A percentile compares a stretch with the other conserved stretches of the same genome.
These are phyloP conservation scores for Fraxinus cuspidata DNA, from an alignment of 257 asterid genomes.

Conservation along the genomic window DNA sequence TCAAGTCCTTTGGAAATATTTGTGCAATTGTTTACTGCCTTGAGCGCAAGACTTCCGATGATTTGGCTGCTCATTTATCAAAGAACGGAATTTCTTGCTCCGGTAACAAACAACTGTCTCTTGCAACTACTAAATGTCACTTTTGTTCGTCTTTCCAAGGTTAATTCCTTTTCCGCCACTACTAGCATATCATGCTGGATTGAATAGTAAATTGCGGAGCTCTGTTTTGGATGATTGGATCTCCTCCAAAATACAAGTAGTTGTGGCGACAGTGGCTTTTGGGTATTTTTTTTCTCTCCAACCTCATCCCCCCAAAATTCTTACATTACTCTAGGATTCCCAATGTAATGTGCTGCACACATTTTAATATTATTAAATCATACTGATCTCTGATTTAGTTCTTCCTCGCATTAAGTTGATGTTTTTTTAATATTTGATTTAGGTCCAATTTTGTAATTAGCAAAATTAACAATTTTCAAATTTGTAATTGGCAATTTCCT, in stretches of 20 bases:
- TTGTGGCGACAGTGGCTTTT: constrained; percentile 96
- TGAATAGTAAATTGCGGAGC: constrained; percentile 77
- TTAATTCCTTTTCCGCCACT: constrained; percentile 26
- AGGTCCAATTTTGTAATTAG: too few relatives aligned
- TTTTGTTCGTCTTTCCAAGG: constrained; percentile 25
- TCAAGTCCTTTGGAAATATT: constrained; percentile 73
- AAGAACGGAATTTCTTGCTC: constrained; percentile 75
- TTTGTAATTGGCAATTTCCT: too few relatives aligned
- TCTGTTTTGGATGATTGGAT: constrained; percentile 89
- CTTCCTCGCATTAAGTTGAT: background rate
- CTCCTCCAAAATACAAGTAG: constrained; percentile 85
- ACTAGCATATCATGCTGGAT: constrained; percentile 94
- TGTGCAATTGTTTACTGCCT: constrained; percentile 95
- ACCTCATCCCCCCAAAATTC: background rate
- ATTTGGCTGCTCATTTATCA: constrained; percentile 73
- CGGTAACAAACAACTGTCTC: constrained; percentile 48
- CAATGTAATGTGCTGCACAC: constrained; percentile 7
- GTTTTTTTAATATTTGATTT: too few relatives aligned
- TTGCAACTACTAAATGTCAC: constrained; percentile 18
- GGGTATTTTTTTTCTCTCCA: constrained; percentile 56
- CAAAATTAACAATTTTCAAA: too few relatives aligned
- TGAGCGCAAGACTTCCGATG: constrained; percentile 89
- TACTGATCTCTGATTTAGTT: constrained; percentile 15
- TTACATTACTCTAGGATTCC: background rate
- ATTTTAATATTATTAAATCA: background rate